phyloP scores from a whole-genome alignment of 164 flowering plant genomes.

The Stephania yunnanensis region DNA sequence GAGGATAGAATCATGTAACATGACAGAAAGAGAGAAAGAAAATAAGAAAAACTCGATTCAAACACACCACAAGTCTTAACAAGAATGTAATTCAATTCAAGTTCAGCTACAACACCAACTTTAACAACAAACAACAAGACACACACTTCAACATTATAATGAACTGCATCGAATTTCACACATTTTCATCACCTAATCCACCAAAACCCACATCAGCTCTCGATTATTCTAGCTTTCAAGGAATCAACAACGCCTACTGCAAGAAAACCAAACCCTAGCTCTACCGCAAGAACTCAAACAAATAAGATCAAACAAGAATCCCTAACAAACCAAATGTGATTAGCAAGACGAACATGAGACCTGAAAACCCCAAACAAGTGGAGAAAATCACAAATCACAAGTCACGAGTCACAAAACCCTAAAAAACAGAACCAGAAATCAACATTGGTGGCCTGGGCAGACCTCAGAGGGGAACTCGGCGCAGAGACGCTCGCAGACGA shows the following conservation, averaged over 20 bases:
- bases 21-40: not conserved
- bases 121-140: not conserved
- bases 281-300: not conserved
- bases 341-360: not conserved
- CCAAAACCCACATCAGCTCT: not conserved
- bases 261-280: not conserved
- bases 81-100: not conserved
- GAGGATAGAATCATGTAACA: no score
- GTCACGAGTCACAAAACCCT: not conserved
- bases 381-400: not conserved
- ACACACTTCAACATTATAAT: not conserved
- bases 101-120: not conserved
- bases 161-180: not conserved
- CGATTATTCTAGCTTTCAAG: not conserved
- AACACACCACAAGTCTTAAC: not conserved
- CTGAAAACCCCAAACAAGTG: no score
- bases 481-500: slow-evolving; percentile 93
- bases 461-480: slow-evolving; percentile 97
- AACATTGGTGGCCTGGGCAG: not conserved
- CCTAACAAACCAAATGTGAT: not conserved
- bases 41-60: not conserved
- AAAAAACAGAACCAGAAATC: not conserved
- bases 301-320: not conserved
- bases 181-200: not conserved
- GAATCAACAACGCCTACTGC: not conserved